A percentile compares a stretch with the other conserved stretches of the same genome.
Conservation (phyloP, 805 yeast genomes). For the Dipodascus albidus region DNA sequence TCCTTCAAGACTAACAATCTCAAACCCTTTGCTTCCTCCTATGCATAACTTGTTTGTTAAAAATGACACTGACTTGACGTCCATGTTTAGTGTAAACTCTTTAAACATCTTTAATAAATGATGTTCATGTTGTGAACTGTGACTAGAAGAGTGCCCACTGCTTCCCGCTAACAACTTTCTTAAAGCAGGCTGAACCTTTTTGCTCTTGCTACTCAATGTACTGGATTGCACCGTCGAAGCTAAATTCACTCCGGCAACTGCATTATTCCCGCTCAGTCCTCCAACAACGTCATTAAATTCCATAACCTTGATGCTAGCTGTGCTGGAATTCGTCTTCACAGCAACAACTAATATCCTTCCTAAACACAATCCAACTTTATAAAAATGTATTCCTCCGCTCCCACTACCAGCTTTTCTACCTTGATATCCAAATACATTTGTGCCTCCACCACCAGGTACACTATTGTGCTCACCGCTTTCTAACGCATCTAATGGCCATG, state of each 20-base stretch:
- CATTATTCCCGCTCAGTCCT: conserved; percentile 11
- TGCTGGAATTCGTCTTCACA: conserved; percentile 67
- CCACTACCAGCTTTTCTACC: conserved; percentile 60
- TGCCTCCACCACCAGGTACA: conserved; percentile 18
- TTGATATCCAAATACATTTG: conserved; percentile 8
- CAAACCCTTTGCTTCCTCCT: conserved; percentile 95
- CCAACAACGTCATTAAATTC: conserved; percentile 70
- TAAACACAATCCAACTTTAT: conserved; percentile 85
- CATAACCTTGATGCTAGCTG: conserved; percentile 64
- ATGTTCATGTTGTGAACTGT: conserved; percentile 29
- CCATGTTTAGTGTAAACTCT: conserved; percentile 76
- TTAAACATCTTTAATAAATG: conserved; percentile 57
- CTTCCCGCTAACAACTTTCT: conserved; percentile 22
- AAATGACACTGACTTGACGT: conserved; percentile 88
- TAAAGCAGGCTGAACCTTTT: conserved; percentile 29
- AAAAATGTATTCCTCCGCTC: conserved; percentile 80
- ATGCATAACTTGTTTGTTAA: conserved; percentile 81
- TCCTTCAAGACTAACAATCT: conserved; percentile 76
- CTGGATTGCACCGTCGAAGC: not conserved
- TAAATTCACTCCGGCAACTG: not conserved
- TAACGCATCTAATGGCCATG: conserved; percentile 59
- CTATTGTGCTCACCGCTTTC: conserved; percentile 29
- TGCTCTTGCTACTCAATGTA: conserved; percentile 30
- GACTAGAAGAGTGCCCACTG: not conserved
- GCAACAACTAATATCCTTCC: conserved; percentile 85